Conservation (phyloP, 176 grass and related monocot species). For the Rhipidocladum racemiflorum region DNA sequence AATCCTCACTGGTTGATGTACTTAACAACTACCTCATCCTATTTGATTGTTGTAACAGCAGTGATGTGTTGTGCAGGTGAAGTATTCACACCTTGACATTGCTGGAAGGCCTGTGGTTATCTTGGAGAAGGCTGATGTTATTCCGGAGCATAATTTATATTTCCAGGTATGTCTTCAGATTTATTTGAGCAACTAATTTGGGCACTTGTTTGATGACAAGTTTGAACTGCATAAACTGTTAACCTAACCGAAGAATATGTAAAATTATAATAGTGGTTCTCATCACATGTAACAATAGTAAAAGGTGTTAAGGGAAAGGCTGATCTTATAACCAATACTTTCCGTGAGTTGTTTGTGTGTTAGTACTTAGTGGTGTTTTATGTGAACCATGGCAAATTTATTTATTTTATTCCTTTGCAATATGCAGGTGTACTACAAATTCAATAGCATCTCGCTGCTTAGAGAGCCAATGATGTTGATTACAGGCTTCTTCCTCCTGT, state of each 20-base stretch:
- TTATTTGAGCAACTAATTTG: background rate
- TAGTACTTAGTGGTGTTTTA: background rate
- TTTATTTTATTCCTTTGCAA: slow-evolving; percentile 31
- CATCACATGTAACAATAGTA: background rate
- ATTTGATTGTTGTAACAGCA: slow-evolving; percentile 29
- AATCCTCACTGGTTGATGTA: background rate
- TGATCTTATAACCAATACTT: background rate
- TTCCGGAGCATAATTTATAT: slow-evolving; percentile 93
- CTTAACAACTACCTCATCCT: background rate
- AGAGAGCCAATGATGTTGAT: slow-evolving; percentile 91
- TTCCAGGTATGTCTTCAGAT: slow-evolving; percentile 64
- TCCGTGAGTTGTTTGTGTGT: background rate
- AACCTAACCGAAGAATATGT: slow-evolving; percentile 5
- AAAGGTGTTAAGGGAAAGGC: slow-evolving; percentile 5
- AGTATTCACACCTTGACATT: slow-evolving; percentile 96
- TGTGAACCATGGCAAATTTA: slow-evolving; percentile 7
- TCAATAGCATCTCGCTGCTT: slow-evolving; percentile 78
- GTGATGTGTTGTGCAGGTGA: slow-evolving; percentile 59
- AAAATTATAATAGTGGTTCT: background rate
- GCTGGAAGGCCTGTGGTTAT: slow-evolving; percentile 80
- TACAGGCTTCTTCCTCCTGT: slow-evolving; percentile 78
- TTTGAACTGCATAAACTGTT: background rate
- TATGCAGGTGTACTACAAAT: slow-evolving; percentile 87
- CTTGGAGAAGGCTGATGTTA: slow-evolving; percentile 84
- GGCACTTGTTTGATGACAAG: background rate